phyloP scores from a whole-genome alignment of 2,329 filamentous ascomycete genomes.

The Davidsoniella eucalypti region DNA sequence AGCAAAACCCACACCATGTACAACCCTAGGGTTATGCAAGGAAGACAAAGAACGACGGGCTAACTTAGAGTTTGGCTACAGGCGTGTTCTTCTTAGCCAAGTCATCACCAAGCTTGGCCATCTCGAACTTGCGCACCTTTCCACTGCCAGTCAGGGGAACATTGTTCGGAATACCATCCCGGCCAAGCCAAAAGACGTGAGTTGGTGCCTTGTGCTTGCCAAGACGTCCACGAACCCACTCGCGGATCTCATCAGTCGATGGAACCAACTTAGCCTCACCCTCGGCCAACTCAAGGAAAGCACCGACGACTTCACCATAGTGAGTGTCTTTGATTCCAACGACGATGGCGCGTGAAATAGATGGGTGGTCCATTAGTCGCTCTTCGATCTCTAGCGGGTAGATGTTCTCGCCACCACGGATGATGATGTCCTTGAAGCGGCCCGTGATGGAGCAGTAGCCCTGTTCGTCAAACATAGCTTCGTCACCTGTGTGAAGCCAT shows the following conservation, averaged over 20 bases:
- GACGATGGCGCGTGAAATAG: conserved; percentile 47
- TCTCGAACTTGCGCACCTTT: conserved; percentile 53
- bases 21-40: no score
- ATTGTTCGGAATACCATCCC: conserved; percentile 34
- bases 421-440: conserved; percentile 66
- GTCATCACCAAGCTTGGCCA: conserved; percentile 38
- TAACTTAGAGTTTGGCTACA: conserved; percentile 21
- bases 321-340: conserved; percentile 53
- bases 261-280: conserved; percentile 21
- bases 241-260: conserved; percentile 36
- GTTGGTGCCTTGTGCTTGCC: conserved; percentile 53
- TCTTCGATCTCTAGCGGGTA: conserved; percentile 65
- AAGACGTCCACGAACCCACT: conserved; percentile 45
- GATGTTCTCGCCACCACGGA: conserved; percentile 57
- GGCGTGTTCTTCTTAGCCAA: conserved; percentile 32
- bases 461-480: conserved; percentile 48
- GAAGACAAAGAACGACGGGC: no score
- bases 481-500: conserved; percentile 54
- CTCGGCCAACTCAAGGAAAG: conserved; percentile 36
- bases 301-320: conserved; percentile 57
- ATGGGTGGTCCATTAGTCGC: conserved; percentile 46
- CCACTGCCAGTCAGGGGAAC: conserved; percentile 56
- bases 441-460: conserved; percentile 61
- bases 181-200: conserved; percentile 62
- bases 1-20: no score